Evolutionary conservation across 1,139 yeast species (phyloP), one percentile per base, ranked within the genome.

Genomic region (Magnusiomyces clavatus): DNA sequence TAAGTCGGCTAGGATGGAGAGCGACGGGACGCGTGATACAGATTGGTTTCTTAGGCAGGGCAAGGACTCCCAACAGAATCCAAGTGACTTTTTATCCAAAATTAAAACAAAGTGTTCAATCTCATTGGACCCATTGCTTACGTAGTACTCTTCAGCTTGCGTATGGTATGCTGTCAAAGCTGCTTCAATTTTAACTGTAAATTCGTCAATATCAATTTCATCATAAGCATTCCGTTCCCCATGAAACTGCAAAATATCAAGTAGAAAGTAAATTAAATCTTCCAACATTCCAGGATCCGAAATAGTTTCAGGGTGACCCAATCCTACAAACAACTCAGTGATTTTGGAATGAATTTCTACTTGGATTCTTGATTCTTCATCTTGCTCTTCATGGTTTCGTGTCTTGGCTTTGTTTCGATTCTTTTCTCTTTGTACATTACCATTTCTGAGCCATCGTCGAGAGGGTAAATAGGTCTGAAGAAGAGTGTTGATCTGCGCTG

Each of bases 61-160:
- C 38, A 90, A 65, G 0, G 89, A 82, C 63, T 92, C 98, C 97
- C 97, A 92, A 0, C 97, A 97, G 47, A 92, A 74, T 34, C 70
- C 68, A 12, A 79, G 78, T 59, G 94, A 82, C 8, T 71, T 70
- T 45, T 81, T 74, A 47, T 89, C 83, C 2, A 88, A 78, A 10
- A 92, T 71, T 49, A 92, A 69, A 2, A 90, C 80, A 1, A 83
- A 71, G 64, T 89, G 97, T 3, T 71, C 71, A 20, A 55, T 45
- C 13, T 52, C 58, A 5, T 39, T 47, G 11, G 50, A 35, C 13
- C 48, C 48, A 35, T 49, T 43, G 13, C 40, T 38, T 14, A 4
- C 36, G 34, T 29, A 43, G 17, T 43, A 43, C 10, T 43, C 14
- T 31, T 13, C 24, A 6, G 42, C 43, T 54, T 54, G 49, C 54